phyloP scores from a whole-genome alignment of 371 early-diverging fungal species.

The Saksenaea vasiformis region DNA sequence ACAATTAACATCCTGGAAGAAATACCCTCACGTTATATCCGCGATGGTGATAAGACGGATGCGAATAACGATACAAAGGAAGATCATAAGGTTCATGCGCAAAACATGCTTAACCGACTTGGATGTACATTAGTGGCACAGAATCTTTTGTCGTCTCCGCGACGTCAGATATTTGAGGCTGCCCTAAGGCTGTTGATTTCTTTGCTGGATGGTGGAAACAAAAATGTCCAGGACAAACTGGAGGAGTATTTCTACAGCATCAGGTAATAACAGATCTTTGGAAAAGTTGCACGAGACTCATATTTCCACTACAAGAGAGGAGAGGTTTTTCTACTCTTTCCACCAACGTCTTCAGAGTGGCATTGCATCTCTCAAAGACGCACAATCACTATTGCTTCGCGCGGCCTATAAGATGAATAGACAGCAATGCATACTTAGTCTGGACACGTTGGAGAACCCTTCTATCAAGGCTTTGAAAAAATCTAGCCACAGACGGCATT shows the following conservation, averaged over 20 bases:
- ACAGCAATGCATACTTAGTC: constrained; percentile 27
- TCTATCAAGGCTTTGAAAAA: constrained; percentile 9
- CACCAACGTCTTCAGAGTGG: constrained; percentile 47
- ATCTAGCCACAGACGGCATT: constrained; percentile 8
- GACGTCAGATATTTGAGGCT: constrained; percentile 38
- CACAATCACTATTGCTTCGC: constrained; percentile 30
- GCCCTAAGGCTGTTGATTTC: constrained; percentile 48
- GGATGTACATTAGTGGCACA: constrained; percentile 60
- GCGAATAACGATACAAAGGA: constrained; percentile 33
- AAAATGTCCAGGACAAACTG: constrained; percentile 48
- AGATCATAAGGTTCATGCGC: constrained; percentile 32
- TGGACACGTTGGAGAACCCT: constrained; percentile 11
- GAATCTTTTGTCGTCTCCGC: constrained; percentile 48
- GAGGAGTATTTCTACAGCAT: constrained; percentile 51
- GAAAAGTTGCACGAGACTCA: background rate
- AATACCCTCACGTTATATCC: constrained; percentile 27
- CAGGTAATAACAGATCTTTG: constrained; percentile 8
- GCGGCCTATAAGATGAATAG: constrained; percentile 35
- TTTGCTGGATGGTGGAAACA: constrained; percentile 60
- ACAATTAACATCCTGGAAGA: constrained; percentile 36
- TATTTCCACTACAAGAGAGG: constrained; percentile 28
- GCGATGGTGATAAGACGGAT: constrained; percentile 9
- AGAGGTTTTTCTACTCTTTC: constrained; percentile 60
- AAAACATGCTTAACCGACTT: constrained; percentile 48
- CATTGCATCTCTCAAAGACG: constrained; percentile 45